Evolutionary conservation across 257 asterid species (phyloP).

Genomic region (Gynochthodes officinalis): DNA sequence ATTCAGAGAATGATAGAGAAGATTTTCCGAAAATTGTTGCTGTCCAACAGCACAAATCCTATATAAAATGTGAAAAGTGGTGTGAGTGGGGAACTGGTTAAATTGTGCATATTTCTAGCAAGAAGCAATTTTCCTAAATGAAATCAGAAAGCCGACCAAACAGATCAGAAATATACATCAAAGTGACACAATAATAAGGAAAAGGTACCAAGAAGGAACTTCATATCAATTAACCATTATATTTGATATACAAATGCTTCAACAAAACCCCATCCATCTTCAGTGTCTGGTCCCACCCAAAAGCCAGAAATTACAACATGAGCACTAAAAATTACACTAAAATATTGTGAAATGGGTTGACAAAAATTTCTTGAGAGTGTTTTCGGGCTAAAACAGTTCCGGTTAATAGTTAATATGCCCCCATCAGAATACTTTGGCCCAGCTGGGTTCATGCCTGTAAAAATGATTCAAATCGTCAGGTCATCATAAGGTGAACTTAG

Average conservation of each 20-base stretch:
- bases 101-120: neutral
- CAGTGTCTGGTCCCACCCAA: slow-evolving; percentile 75
- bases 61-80: neutral
- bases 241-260: slow-evolving; percentile 45
- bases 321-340: slow-evolving; percentile 26
- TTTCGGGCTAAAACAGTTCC: slow-evolving; percentile 18
- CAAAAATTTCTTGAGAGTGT: slow-evolving; percentile 25
- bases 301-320: slow-evolving; percentile 47
- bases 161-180: neutral
- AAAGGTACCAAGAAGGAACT: slow-evolving; percentile 2
- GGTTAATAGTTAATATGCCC: slow-evolving; percentile 24
- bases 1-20: too few species aligned
- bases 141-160: neutral
- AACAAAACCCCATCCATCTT: slow-evolving; percentile 81
- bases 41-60: slow-evolving; percentile 1
- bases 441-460: slow-evolving; percentile 6
- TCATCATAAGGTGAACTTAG: neutral
- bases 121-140: neutral
- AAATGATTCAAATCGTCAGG: neutral
- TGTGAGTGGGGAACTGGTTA: too few species aligned
- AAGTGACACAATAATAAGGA: neutral
- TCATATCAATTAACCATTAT: slow-evolving; percentile 13
- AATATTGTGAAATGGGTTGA: slow-evolving; percentile 24
- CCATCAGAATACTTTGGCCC: slow-evolving; percentile 18
- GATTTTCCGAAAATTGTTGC: neutral